phyloP scores from a whole-genome alignment of 1,284 basidiomycete species.

The Stygiomarasmius scandens region DNA sequence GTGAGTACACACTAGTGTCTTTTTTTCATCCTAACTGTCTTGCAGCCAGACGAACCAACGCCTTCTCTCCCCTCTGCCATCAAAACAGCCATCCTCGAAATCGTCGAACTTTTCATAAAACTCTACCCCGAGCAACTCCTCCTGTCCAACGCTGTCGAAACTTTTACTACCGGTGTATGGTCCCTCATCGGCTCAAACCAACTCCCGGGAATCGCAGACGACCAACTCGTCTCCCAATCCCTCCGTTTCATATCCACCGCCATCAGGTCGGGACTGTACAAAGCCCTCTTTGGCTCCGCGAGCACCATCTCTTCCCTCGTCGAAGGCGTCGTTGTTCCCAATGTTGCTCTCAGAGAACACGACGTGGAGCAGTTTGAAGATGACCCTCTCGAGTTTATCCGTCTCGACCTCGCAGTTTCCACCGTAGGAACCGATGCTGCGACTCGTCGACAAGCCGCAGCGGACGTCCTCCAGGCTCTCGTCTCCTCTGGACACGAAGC shows the following conservation, averaged over 20 bases:
- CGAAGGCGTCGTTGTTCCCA: slow-evolving; percentile 92
- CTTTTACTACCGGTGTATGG: slow-evolving; percentile 93
- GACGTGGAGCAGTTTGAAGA: slow-evolving; percentile 98
- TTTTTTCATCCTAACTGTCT: slow-evolving; percentile 13
- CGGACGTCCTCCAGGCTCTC: slow-evolving; percentile 89
- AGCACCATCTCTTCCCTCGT: slow-evolving; percentile 85
- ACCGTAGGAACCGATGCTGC: slow-evolving; percentile 57
- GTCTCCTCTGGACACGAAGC: slow-evolving; percentile 74
- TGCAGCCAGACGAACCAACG: slow-evolving; percentile 79
- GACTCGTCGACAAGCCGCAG: slow-evolving; percentile 90
- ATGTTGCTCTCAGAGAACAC: slow-evolving; percentile 85
- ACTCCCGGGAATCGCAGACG: slow-evolving; percentile 42
- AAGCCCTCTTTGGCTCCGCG: slow-evolving; percentile 66
- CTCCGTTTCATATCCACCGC: slow-evolving; percentile 92
- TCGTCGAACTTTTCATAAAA: slow-evolving; percentile 90
- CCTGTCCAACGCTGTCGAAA: slow-evolving; percentile 69
- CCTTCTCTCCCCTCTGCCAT: slow-evolving; percentile 86
- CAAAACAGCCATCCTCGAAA: slow-evolving; percentile 90
- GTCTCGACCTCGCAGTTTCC: slow-evolving; percentile 84
- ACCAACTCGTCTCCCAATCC: slow-evolving; percentile 85
- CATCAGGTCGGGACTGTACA: slow-evolving; percentile 85
- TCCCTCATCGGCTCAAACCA: slow-evolving; percentile 79
- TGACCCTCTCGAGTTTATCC: slow-evolving; percentile 94
- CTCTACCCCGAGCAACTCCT: slow-evolving; percentile 88
- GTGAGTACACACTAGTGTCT: slow-evolving; percentile 46